Conservation (phyloP, 2,329 filamentous ascomycete genomes). For the Colletotrichum cordylinicola region DNA sequence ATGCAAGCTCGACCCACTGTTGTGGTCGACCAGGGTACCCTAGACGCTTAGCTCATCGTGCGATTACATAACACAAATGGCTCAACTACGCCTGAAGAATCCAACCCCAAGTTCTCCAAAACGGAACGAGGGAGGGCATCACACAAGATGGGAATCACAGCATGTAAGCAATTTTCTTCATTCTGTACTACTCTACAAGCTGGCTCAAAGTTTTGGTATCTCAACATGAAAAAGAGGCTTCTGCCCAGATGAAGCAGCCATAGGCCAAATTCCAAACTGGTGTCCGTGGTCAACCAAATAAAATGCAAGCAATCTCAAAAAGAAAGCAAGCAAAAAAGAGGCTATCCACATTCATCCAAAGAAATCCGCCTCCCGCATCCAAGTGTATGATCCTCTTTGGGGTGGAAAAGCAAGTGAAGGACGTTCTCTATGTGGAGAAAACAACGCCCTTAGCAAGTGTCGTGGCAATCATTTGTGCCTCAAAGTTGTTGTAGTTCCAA, state of each 20-base stretch:
- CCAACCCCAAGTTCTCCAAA: too few relatives aligned
- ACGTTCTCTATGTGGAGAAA: neutral
- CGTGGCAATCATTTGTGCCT: neutral
- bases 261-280: neutral
- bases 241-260: neutral
- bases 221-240: neutral
- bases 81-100: neutral
- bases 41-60: conserved; percentile 2
- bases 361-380: neutral
- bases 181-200: neutral
- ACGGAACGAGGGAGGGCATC: neutral
- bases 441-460: neutral
- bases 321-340: neutral
- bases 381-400: neutral
- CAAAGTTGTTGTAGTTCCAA: neutral
- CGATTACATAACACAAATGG: conserved; percentile 2
- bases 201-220: neutral
- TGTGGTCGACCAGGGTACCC: neutral
- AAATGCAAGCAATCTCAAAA: neutral
- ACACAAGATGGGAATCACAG: neutral
- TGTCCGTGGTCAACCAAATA: neutral
- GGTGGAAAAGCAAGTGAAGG: neutral
- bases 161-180: neutral
- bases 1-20: conserved; percentile 7
- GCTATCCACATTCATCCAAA: neutral